A percentile compares a stretch with the other conserved stretches of the same genome.
Evolutionary conservation across 129 eudicot genomes (phyloP).

Genomic region (Rutidosis leptorrhynchoides): DNA sequence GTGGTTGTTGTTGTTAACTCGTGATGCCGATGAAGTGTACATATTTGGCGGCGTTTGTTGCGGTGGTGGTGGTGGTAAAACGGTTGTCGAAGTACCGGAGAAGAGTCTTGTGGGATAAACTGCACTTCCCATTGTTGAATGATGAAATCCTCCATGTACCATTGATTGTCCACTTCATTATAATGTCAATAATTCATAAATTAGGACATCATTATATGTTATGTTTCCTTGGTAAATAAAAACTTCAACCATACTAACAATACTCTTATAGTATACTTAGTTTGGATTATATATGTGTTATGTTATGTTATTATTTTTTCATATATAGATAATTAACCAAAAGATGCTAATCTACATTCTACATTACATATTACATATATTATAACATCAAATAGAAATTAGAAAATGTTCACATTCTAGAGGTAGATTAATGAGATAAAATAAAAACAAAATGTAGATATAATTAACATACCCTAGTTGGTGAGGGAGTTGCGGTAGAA

Average conservation of each 20-base stretch:
- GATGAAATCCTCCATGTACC: conserved; percentile 63
- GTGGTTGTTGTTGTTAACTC: conserved; percentile 32
- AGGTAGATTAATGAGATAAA: neutral
- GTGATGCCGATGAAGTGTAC: conserved; percentile 53
- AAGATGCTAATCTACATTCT: too few relatives aligned
- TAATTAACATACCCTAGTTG: conserved; percentile 51
- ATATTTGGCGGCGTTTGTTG: conserved; percentile 40
- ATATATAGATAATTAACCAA: too few relatives aligned
- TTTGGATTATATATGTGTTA: too few relatives aligned
- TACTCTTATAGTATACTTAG: too few relatives aligned
- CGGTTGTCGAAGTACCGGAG: conserved; percentile 39
- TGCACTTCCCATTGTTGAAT: conserved; percentile 46
- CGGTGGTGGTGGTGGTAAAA: conserved; percentile 42
- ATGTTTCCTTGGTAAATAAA: too few relatives aligned
- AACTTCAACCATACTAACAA: too few relatives aligned
- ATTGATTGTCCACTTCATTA: conserved; percentile 54
- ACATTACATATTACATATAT: too few relatives aligned
- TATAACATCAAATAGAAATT: too few relatives aligned
- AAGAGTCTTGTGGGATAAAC: conserved; percentile 50
- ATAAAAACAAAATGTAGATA: neutral
- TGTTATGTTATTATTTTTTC: too few relatives aligned
- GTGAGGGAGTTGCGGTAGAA: conserved; percentile 41
- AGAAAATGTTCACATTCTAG: neutral
- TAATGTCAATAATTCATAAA: neutral
- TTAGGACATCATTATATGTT: neutral